Percentiles rank a stretch among this genome's conserved stretches.
phyloP scores from a whole-genome alignment of 1,284 basidiomycete species.

The Malassezia slooffiae region DNA sequence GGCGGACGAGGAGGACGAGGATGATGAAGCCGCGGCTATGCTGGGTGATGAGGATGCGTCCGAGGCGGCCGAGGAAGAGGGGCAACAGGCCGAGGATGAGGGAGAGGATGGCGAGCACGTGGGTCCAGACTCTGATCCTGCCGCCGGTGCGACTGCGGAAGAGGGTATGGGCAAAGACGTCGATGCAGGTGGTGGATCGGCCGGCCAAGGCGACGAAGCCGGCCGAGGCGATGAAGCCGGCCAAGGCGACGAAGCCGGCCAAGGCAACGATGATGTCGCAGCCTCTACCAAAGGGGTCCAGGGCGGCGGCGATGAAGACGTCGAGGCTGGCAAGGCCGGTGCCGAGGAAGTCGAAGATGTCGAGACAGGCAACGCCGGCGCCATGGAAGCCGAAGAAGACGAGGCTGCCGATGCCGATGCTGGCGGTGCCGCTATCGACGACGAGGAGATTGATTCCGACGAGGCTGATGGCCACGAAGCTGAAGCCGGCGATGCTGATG shows the following conservation, averaged over 20 bases:
- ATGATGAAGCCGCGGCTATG: constrained; percentile 7
- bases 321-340: neutral
- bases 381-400: too few relatives aligned
- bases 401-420: too few relatives aligned
- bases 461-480: too few relatives aligned
- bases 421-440: neutral
- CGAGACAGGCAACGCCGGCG: neutral
- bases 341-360: constrained; percentile 1
- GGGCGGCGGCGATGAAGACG: neutral
- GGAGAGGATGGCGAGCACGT: neutral
- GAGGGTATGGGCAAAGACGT: too few relatives aligned
- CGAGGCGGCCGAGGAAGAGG: constrained; percentile 4
- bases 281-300: too few relatives aligned
- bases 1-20: constrained; percentile 4
- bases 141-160: too few relatives aligned
- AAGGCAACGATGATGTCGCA: too few relatives aligned
- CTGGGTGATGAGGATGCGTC: constrained; percentile 7
- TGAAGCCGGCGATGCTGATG: neutral
- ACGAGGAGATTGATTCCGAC: constrained; percentile 4
- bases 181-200: too few relatives aligned
- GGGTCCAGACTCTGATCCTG: too few relatives aligned
- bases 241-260: too few relatives aligned
- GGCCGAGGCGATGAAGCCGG: too few relatives aligned
- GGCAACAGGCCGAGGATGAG: neutral
- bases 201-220: too few relatives aligned